Evolutionary conservation across 2,329 filamentous ascomycete genomes (phyloP), one percentile per base, ranked within the genome.

Genomic region (Pseudogymnoascus sp.): DNA sequence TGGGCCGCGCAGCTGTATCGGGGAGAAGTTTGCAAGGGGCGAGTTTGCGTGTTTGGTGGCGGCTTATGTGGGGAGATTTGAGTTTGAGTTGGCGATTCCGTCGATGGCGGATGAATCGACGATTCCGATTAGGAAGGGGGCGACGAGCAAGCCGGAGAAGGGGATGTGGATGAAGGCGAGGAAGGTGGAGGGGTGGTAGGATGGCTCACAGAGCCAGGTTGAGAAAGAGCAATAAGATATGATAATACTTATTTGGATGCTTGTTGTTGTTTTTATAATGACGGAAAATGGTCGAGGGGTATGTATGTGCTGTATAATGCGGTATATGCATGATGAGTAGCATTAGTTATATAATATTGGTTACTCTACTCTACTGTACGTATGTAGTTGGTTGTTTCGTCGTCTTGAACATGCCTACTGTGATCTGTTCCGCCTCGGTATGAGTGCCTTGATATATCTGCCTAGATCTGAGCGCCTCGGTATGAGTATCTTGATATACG

Each of bases 41-140:
- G 93, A 97, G 78, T 90, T 96, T 74, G 91, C 90, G 7, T 93
- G 89, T 71, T 76, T 97, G 65, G 72, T 97, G 55, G 92, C 91
- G 21, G 81, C 84, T 7, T 85, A 89, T 80, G 81, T 93, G 3
- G 91, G 91, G 0, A 80, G 84, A 38, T 96, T 95, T 73, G 81
- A 86, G 70, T 85, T 87, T 71, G 76, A 76, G 67, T 71, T 87
- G 48, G 58, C 58, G 35, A 33, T 38, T 27, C 35, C 58, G 35
- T 13, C 7, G 58, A 39, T 59, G 71, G 75, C 85, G 71, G 86
- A 89, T 69, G 84, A 90, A 75, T 78, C 78, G 51, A 84, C 88
- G 67, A 72, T 93, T 55, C 74, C 82, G 55, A 84, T 95, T 65
- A 86, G 85, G 73, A 82, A 84, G 0, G 85, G 84, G 2, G 81